Evolutionary conservation across 2,329 filamentous ascomycete species (phyloP).

Genomic region (Aspergillus eucalypticola): DNA sequence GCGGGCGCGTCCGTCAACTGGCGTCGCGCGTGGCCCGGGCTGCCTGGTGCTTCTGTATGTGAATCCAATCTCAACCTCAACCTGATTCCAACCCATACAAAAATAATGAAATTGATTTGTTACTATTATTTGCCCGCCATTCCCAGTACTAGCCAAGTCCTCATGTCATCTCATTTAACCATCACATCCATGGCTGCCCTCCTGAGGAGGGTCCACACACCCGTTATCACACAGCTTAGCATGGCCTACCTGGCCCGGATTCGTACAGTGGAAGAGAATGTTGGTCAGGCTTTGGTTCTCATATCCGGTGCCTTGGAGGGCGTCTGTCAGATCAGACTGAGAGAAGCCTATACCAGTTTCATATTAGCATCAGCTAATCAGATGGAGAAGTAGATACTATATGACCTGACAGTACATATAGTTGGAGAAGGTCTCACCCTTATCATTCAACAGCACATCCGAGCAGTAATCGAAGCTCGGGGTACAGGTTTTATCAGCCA

Average conservation of each 20-base stretch:
- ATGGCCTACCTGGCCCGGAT: conserved; percentile 35
- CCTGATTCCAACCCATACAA: not conserved
- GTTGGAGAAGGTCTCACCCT: conserved; percentile 24
- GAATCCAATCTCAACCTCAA: too few species aligned
- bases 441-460: conserved; percentile 27
- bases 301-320: conserved; percentile 29
- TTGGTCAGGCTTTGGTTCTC: conserved; percentile 30
- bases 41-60: too few species aligned
- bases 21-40: not conserved
- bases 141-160: too few species aligned
- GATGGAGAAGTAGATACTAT: not conserved
- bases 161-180: not conserved
- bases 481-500: conserved; percentile 33
- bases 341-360: conserved; percentile 27
- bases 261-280: conserved; percentile 38
- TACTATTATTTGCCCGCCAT: too few species aligned
- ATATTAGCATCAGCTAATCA: not conserved
- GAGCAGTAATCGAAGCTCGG: conserved; percentile 41
- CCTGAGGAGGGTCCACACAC: conserved; percentile 27
- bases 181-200: conserved; percentile 31
- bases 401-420: not conserved
- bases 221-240: conserved; percentile 33
- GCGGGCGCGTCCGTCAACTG: not conserved
- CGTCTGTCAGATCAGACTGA: conserved; percentile 29
- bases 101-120: not conserved